Conservation (phyloP, 805 yeast species). For the Yarrowia alimentaria region DNA sequence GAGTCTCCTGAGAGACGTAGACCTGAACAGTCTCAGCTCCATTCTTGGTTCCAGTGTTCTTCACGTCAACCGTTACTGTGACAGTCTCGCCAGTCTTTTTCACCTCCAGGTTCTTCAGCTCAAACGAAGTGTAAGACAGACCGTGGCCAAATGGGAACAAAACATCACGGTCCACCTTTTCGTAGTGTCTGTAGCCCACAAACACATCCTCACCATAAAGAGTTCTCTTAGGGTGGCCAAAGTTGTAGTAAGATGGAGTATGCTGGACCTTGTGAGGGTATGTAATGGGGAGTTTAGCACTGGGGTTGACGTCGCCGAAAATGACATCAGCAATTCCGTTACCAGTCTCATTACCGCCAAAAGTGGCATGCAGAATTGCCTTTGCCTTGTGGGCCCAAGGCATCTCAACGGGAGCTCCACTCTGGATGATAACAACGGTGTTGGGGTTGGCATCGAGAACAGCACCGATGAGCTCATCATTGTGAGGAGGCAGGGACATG, state of each 20-base stretch:
- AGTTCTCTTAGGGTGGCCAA: slow-evolving; percentile 39
- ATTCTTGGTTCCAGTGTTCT: slow-evolving; percentile 1
- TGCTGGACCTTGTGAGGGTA: slow-evolving; percentile 54
- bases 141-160: slow-evolving; percentile 64
- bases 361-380: slow-evolving; percentile 54
- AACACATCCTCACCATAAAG: slow-evolving; percentile 65
- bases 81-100: slow-evolving; percentile 29
- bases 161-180: slow-evolving; percentile 49
- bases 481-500: slow-evolving; percentile 52
- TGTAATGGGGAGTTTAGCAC: slow-evolving; percentile 57
- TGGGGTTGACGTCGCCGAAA: slow-evolving; percentile 60
- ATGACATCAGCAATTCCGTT: slow-evolving; percentile 59
- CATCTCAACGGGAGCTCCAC: slow-evolving; percentile 61
- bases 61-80: not conserved
- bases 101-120: slow-evolving; percentile 43
- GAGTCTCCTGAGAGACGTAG: slow-evolving; percentile 1
- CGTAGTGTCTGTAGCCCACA: slow-evolving; percentile 63
- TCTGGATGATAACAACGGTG: slow-evolving; percentile 54
- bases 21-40: slow-evolving; percentile 18
- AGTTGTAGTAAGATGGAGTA: slow-evolving; percentile 57
- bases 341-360: slow-evolving; percentile 58
- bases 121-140: slow-evolving; percentile 57
- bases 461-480: slow-evolving; percentile 47
- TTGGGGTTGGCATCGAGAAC: slow-evolving; percentile 50
- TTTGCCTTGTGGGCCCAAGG: slow-evolving; percentile 51